Base-by-base conservation (phyloP, 2,329 filamentous ascomycete genomes). In the Fusarium marasasianum region DNA sequence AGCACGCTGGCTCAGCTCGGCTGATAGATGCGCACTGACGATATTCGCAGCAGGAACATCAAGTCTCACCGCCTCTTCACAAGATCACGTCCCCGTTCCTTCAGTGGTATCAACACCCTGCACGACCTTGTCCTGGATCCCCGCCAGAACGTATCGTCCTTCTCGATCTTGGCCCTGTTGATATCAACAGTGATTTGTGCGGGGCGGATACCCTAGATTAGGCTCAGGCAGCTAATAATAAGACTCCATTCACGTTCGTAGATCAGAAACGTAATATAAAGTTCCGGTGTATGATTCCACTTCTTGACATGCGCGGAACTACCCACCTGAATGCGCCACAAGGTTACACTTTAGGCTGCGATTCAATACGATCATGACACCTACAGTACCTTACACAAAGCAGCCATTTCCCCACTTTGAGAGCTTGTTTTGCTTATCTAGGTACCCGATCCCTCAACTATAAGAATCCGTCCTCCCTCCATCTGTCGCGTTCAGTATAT, bases 31-130 rank as follows among this genome's bases (percentile, higher is more conserved):
- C 6, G 65, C 62, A 45, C 65, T 53, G 15, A 68, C 26, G 3
- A 67, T 67, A 4, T 40, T 66, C 10, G 51, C 20, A 35, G 64
- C 61, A 13, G 64, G 53, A 0, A 66, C 53, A 0, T 66, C 53
- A 0, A 67, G 45, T 22, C 62, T 66, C 20, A 66, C 29, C 22
- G 61, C 61, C 38, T 67, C 64, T 31, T 67, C 61, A 1, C 65
- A 60, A 6, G 65, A 47, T 53, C 65, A 67, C 8, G 65, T 41
- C 6, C 54, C 63, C 3, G 54, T 67, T 4, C 54, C 63, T 20
- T 68, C 63, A 26, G 53, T 61, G 6, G 67, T 60, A 9, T 59
- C 33, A 20, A 54, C 18, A 5, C 54, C 24, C 13, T 48, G 65
- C 4, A 53, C 26, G 4, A 48, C 53, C 5, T 68, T 60, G 6